Conservation (phyloP, 2,329 filamentous ascomycete genomes). For the Botrytis porri region DNA sequence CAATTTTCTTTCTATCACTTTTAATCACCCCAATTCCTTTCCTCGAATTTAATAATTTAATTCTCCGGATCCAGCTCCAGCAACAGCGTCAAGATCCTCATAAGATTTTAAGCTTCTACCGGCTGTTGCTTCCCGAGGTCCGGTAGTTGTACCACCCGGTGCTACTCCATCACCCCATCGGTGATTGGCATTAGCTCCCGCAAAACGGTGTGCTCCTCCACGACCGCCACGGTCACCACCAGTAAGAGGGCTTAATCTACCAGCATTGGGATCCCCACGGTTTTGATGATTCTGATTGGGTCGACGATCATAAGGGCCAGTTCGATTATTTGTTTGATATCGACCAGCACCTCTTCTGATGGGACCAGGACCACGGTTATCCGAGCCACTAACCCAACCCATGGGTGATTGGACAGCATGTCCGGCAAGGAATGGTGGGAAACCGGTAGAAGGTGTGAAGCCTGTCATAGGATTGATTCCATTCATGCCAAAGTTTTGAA, state of each 20-base stretch:
- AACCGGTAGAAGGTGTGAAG: constrained; percentile 50
- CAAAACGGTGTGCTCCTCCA: constrained; percentile 48
- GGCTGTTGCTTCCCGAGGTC: constrained; percentile 86
- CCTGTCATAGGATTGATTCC: constrained; percentile 56
- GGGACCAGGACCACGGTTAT: constrained; percentile 59
- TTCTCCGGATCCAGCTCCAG: constrained; percentile 72
- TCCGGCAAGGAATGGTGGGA: constrained; percentile 55
- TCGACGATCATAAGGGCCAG: constrained; percentile 73
- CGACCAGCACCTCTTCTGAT: constrained; percentile 66
- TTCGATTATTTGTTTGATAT: constrained; percentile 57
- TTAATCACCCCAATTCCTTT: not conserved
- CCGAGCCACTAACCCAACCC: constrained; percentile 50
- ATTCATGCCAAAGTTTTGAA: constrained; percentile 67
- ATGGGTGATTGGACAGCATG: constrained; percentile 40
- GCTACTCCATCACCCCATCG: constrained; percentile 68
- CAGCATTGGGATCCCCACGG: constrained; percentile 47
- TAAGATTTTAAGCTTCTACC: constrained; percentile 94
- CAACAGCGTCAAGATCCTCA: constrained; percentile 89
- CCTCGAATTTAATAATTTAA: constrained; percentile 69
- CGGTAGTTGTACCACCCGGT: constrained; percentile 72
- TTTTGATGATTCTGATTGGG: constrained; percentile 49
- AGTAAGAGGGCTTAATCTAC: constrained; percentile 44
- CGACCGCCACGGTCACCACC: constrained; percentile 36
- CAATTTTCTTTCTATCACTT: not conserved
- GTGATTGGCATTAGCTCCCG: constrained; percentile 47